Conservation (phyloP, 257 asterid species). For the Henckelia pumila region DNA sequence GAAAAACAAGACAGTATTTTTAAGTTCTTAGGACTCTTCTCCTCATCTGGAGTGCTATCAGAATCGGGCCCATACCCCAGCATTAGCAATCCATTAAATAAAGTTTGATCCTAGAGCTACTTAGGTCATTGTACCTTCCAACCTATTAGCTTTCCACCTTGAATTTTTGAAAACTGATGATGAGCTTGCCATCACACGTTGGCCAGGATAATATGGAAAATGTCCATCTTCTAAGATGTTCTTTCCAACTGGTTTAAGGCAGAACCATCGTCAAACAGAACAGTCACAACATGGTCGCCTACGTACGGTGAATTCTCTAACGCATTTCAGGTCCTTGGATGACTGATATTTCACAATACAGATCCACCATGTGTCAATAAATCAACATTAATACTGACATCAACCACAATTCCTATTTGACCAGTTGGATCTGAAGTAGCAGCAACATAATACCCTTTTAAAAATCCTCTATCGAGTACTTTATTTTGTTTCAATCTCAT, state of each 20-base stretch:
- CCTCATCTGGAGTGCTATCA: constrained; percentile 80
- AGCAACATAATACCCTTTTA: constrained; percentile 95
- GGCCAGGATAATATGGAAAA: constrained; percentile 97
- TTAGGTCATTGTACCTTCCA: constrained; percentile 89
- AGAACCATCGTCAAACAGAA: constrained; percentile 92
- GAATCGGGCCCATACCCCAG: constrained; percentile 90
- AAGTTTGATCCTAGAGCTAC: constrained; percentile 91
- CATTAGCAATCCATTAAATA: constrained; percentile 95
- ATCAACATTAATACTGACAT: constrained; percentile 63
- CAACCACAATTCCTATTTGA: constrained; percentile 92
- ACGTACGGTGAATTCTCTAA: constrained; percentile 76
- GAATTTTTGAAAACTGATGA: constrained; percentile 94
- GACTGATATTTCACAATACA: constrained; percentile 48
- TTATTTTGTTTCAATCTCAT: constrained; percentile 72
- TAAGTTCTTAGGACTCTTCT: constrained; percentile 81
- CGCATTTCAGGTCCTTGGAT: constrained; percentile 62
- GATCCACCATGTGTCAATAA: constrained; percentile 65
- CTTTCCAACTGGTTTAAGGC: constrained; percentile 78
- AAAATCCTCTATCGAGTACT: constrained; percentile 75
- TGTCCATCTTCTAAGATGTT: constrained; percentile 80
- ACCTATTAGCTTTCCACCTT: constrained; percentile 85
- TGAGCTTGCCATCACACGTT: constrained; percentile 85
- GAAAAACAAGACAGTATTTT: constrained; percentile 83
- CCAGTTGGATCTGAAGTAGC: constrained; percentile 88
- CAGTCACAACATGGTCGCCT: constrained; percentile 96